phyloP scores from a whole-genome alignment of 2,329 filamentous ascomycete species.

The Escovopsis sp. region DNA sequence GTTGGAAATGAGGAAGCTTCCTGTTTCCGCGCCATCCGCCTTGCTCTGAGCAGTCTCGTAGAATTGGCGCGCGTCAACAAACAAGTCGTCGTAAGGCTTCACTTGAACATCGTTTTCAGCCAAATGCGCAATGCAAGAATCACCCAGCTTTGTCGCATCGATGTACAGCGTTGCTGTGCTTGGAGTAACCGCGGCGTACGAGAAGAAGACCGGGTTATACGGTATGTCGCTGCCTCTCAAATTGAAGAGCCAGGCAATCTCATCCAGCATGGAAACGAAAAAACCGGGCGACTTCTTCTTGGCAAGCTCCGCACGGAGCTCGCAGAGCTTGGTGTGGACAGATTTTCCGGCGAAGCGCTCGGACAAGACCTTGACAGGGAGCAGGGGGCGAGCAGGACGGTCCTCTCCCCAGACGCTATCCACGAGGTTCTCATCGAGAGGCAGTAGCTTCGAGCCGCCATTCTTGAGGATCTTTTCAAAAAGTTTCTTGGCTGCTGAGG shows the following conservation, averaged over 20 bases:
- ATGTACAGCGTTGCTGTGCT: constrained; percentile 68
- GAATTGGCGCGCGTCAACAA: constrained; percentile 58
- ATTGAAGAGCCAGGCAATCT: constrained; percentile 98
- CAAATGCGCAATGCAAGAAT: constrained; percentile 56
- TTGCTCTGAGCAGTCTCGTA: constrained; percentile 22
- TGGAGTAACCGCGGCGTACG: constrained; percentile 78
- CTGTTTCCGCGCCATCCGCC: constrained; percentile 17
- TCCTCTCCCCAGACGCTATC: constrained; percentile 73
- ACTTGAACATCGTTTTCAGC: constrained; percentile 53
- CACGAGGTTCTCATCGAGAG: constrained; percentile 71
- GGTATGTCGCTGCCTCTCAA: constrained; percentile 87
- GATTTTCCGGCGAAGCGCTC: constrained; percentile 68
- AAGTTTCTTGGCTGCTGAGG: constrained; percentile 48
- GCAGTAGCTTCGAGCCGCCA: constrained; percentile 61
- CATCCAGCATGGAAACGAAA: constrained; percentile 87
- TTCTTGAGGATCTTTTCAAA: constrained; percentile 76
- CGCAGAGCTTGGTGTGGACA: constrained; percentile 67
- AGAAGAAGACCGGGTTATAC: constrained; percentile 97
- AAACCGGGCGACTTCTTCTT: constrained; percentile 83
- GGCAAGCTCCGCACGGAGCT: constrained; percentile 77
- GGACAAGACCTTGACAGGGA: constrained; percentile 58
- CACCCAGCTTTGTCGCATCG: constrained; percentile 61
- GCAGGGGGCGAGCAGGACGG: constrained; percentile 59
- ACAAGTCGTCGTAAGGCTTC: constrained; percentile 71
- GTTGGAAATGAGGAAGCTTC: constrained; percentile 75